A percentile compares a stretch with the other conserved stretches of the same genome.
phyloP scores from a whole-genome alignment of 2,329 filamentous ascomycete genomes.

The Sporothrix curviconia region DNA sequence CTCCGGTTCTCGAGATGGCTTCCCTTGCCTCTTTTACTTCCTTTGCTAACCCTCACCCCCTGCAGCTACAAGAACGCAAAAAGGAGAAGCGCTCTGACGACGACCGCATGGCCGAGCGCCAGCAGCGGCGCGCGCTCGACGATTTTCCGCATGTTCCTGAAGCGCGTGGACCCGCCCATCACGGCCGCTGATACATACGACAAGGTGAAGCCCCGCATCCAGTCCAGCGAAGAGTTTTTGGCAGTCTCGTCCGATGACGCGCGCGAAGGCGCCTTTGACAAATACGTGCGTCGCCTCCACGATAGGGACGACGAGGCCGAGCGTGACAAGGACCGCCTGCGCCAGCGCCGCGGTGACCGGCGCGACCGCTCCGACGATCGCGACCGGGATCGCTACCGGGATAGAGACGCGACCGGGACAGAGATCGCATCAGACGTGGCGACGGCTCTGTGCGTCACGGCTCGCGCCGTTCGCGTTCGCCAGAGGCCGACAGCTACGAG shows the following conservation, averaged over 20 bases:
- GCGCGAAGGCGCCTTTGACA: slow-evolving; percentile 80
- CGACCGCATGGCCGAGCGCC: slow-evolving; percentile 76
- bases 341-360: slow-evolving; percentile 35
- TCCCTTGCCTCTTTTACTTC: background rate
- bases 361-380: slow-evolving; percentile 29
- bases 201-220: slow-evolving; percentile 71
- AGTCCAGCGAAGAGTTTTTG: slow-evolving; percentile 77
- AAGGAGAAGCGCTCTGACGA: slow-evolving; percentile 75
- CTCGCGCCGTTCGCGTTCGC: slow-evolving; percentile 59
- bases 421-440: slow-evolving; percentile 28
- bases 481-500: slow-evolving; percentile 91
- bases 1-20: too few species aligned
- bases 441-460: slow-evolving; percentile 39
- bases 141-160: slow-evolving; percentile 78
- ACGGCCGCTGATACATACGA: slow-evolving; percentile 77
- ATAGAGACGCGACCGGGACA: slow-evolving; percentile 30
- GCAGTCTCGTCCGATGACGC: slow-evolving; percentile 76
- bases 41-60: background rate
- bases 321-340: slow-evolving; percentile 54
- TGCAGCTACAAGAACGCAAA: slow-evolving; percentile 84
- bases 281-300: slow-evolving; percentile 80
- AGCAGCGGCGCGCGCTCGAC: slow-evolving; percentile 79
- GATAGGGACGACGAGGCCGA: slow-evolving; percentile 83
- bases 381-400: slow-evolving; percentile 38
- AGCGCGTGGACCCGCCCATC: slow-evolving; percentile 83